Evolutionary conservation across 2,329 filamentous ascomycete genomes (phyloP).

Genomic region (Sporothrix schenckii): DNA sequence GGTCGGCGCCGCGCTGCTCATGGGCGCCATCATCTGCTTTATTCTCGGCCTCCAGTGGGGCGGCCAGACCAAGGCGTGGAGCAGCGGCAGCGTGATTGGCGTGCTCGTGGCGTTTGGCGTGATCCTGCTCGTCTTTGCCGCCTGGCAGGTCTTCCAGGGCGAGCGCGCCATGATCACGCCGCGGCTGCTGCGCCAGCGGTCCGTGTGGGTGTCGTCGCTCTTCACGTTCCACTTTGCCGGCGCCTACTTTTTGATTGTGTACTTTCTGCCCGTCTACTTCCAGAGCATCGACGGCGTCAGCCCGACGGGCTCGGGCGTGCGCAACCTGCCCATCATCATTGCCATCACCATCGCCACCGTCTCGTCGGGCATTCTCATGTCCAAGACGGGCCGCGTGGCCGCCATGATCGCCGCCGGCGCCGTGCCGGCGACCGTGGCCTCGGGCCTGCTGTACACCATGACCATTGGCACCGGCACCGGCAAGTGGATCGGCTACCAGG

Average conservation of each 20-base stretch:
- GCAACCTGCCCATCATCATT: slow-evolving; percentile 49
- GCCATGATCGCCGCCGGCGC: slow-evolving; percentile 43
- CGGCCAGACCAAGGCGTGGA: slow-evolving; percentile 48
- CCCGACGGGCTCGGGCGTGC: slow-evolving; percentile 46
- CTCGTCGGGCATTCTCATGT: slow-evolving; percentile 43
- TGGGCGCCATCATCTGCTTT: slow-evolving; percentile 46
- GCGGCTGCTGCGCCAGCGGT: slow-evolving; percentile 49
- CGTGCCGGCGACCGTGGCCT: slow-evolving; percentile 44
- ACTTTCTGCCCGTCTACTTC: slow-evolving; percentile 29
- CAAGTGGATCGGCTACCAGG: slow-evolving; percentile 54
- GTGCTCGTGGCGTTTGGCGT: slow-evolving; percentile 31
- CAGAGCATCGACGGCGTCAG: slow-evolving; percentile 38
- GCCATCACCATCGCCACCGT: slow-evolving; percentile 45
- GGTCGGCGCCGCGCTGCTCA: slow-evolving; percentile 45
- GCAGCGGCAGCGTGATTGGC: slow-evolving; percentile 38
- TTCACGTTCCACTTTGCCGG: slow-evolving; percentile 50
- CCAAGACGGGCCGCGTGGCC: slow-evolving; percentile 41
- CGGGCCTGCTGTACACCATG: slow-evolving; percentile 48
- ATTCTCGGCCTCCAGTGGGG: slow-evolving; percentile 51
- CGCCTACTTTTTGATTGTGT: slow-evolving; percentile 49
- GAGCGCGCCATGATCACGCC: slow-evolving; percentile 56
- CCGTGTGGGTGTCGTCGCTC: slow-evolving; percentile 49
- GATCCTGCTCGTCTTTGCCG: slow-evolving; percentile 6
- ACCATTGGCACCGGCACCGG: slow-evolving; percentile 41
- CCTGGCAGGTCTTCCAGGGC: slow-evolving; percentile 42